Conservation (phyloP, 2,329 filamentous ascomycete species). For the Arachnomyces sp. region DNA sequence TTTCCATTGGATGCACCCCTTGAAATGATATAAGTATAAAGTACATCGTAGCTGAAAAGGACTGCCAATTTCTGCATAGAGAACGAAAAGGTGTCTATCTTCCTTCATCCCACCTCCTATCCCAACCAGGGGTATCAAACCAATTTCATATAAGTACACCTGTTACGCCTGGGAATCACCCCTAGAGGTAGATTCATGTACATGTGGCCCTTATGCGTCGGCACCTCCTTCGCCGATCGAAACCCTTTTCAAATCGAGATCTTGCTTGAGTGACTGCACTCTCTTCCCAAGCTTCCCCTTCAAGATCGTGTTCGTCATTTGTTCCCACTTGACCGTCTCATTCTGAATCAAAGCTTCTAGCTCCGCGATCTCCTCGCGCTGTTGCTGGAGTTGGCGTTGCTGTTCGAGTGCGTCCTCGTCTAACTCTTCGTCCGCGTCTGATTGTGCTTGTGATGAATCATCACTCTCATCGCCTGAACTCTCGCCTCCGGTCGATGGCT, state of each 20-base stretch:
- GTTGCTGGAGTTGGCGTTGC: slow-evolving; percentile 34
- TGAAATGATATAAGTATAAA: too few relatives aligned
- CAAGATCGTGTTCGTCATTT: slow-evolving; percentile 32
- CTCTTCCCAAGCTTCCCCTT: slow-evolving; percentile 37
- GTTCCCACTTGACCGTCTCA: slow-evolving; percentile 33
- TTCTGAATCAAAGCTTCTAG: slow-evolving; percentile 32
- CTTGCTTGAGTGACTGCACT: slow-evolving; percentile 36
- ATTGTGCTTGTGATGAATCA: slow-evolving; percentile 27
- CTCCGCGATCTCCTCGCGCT: slow-evolving; percentile 37
- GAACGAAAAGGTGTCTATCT: too few relatives aligned
- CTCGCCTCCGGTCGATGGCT: slow-evolving; percentile 27
- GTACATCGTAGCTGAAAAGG: too few relatives aligned
- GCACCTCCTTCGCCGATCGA: slow-evolving; percentile 30
- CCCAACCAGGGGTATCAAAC: too few relatives aligned
- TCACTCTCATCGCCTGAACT: slow-evolving; percentile 35
- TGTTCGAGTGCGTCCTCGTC: slow-evolving; percentile 37
- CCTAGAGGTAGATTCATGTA: not conserved
- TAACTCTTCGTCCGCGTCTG: slow-evolving; percentile 28
- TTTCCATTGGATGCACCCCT: too few relatives aligned
- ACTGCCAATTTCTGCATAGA: too few relatives aligned
- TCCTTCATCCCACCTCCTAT: too few relatives aligned
- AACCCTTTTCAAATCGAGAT: slow-evolving; percentile 36
- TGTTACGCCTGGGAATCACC: too few relatives aligned
- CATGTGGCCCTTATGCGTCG: slow-evolving; percentile 9
- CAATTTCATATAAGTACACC: not conserved